These are phyloP conservation scores for Marasmius fiardii DNA, from an alignment of 1,284 basidiomycete genomes.

Conservation along the genomic window DNA sequence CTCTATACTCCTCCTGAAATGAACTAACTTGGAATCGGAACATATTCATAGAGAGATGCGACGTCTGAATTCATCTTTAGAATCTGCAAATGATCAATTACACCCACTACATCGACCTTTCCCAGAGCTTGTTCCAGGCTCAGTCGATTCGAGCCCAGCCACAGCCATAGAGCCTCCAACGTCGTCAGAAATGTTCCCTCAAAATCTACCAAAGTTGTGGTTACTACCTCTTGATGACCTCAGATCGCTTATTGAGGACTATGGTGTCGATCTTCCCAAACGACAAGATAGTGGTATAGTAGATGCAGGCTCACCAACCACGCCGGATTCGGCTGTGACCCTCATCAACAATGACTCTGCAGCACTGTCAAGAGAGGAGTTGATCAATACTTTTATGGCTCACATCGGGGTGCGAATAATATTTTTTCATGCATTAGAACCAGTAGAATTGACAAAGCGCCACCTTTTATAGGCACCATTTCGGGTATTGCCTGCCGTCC, in stretches of 20 bases:
- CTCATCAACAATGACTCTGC: neutral
- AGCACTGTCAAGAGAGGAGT: slow-evolving; percentile 24
- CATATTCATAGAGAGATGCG: slow-evolving; percentile 41
- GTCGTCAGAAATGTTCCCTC: slow-evolving; percentile 22
- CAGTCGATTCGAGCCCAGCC: slow-evolving; percentile 10
- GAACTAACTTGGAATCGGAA: neutral
- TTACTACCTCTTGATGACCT: neutral
- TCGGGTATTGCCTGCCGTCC: neutral
- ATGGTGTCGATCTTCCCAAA: neutral
- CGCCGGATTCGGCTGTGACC: neutral
- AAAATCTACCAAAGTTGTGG: slow-evolving; percentile 2
- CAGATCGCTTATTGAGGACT: neutral
- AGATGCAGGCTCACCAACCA: neutral
- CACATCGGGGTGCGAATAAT: slow-evolving; percentile 42
- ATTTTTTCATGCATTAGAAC: slow-evolving; percentile 3
- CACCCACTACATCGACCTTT: slow-evolving; percentile 44
- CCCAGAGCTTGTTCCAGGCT: slow-evolving; percentile 32
- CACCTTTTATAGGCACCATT: neutral
- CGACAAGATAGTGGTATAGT: neutral
- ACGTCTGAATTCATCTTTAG: slow-evolving; percentile 41
- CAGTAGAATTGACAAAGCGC: neutral
- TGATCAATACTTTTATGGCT: slow-evolving; percentile 42
- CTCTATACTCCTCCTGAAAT: neutral
- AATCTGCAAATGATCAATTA: slow-evolving; percentile 37
- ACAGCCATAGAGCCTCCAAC: slow-evolving; percentile 13